A percentile compares a stretch with the other conserved stretches of the same genome.
These are phyloP conservation scores for Aspergillus hiratsukae DNA, from an alignment of 2,329 filamentous ascomycete genomes.

Conservation along the genomic window DNA sequence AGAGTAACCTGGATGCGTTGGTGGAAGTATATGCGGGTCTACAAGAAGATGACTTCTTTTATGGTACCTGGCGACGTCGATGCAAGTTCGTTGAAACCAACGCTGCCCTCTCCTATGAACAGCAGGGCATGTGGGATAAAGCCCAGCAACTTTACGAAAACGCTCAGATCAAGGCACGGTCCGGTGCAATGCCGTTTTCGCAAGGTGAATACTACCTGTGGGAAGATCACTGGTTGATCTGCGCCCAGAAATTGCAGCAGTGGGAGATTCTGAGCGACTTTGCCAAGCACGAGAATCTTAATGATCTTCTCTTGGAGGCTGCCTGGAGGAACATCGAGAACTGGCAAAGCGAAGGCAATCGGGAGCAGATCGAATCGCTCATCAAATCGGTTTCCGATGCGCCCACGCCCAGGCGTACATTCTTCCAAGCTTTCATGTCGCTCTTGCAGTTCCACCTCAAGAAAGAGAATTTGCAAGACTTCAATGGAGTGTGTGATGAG, in stretches of 20 bases:
- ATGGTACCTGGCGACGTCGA: conserved; percentile 90
- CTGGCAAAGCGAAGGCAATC: conserved; percentile 81
- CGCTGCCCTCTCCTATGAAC: conserved; percentile 92
- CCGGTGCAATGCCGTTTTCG: conserved; percentile 92
- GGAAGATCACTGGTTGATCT: conserved; percentile 99
- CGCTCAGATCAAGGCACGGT: conserved; percentile 94
- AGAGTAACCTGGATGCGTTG: conserved; percentile 95
- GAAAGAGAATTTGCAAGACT: conserved; percentile 73
- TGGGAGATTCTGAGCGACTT: conserved; percentile 98
- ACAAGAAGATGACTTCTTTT: conserved; percentile 95
- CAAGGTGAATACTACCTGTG: conserved; percentile 97
- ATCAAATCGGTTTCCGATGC: conserved; percentile 98
- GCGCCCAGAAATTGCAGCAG: conserved; percentile 95
- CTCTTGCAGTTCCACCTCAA: conserved; percentile 91
- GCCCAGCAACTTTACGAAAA: conserved; percentile 95
- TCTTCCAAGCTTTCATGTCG: conserved; percentile 98
- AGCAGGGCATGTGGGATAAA: conserved; percentile 99
- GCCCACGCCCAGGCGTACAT: conserved; percentile 84
- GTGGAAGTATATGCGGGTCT: conserved; percentile 86
- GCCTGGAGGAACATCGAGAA: conserved; percentile 94
- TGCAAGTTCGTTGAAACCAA: conserved; percentile 98
- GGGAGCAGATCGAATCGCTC: conserved; percentile 83
- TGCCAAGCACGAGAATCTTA: conserved; percentile 97
- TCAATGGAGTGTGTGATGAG: conserved; percentile 88
- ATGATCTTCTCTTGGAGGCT: conserved; percentile 90